Evolutionary conservation across 2,329 filamentous ascomycete genomes (phyloP).

Genomic region (Aspergillus fijiensis): DNA sequence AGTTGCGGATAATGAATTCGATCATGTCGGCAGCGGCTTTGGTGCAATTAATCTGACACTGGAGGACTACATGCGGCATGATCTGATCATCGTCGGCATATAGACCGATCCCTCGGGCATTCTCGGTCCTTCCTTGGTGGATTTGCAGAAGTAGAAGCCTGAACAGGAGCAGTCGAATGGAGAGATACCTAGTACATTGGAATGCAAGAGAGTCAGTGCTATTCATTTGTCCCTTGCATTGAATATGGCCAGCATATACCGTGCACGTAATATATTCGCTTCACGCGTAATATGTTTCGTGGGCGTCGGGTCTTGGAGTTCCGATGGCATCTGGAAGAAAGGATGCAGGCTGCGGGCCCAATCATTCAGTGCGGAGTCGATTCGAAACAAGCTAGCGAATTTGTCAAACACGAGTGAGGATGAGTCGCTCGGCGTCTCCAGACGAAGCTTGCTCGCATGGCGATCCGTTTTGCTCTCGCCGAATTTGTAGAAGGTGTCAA

Average conservation of each 20-base stretch:
- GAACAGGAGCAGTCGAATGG: conserved; percentile 14
- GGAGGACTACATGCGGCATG: neutral
- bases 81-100: neutral
- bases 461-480: neutral
- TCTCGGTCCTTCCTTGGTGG: neutral
- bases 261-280: neutral
- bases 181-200: conserved; percentile 10
- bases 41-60: neutral
- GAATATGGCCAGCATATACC: neutral
- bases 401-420: neutral
- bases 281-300: conserved; percentile 2
- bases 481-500: neutral
- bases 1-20: neutral
- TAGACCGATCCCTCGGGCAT: neutral
- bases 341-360: neutral
- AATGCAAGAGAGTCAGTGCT: neutral
- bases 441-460: too few species aligned
- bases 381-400: neutral
- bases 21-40: neutral
- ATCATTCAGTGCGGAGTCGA: neutral
- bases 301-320: neutral
- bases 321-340: conserved; percentile 2
- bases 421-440: neutral
- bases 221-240: neutral
- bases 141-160: conserved; percentile 12